These are phyloP conservation scores for Xylaria arbuscula DNA, from an alignment of 2,329 filamentous ascomycete species.

Conservation along the genomic window DNA sequence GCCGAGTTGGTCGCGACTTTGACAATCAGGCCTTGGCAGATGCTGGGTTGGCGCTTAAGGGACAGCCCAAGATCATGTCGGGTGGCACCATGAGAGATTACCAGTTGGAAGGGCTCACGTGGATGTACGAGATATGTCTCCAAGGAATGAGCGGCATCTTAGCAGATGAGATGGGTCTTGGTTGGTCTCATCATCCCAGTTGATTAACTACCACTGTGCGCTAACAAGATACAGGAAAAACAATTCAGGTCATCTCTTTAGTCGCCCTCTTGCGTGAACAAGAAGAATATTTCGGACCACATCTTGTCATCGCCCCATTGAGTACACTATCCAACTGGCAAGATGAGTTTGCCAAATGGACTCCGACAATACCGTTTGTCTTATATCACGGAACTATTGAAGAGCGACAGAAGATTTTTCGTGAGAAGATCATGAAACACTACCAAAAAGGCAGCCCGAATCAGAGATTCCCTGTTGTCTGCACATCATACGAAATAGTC, in stretches of 20 bases:
- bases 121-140: constrained; percentile 84
- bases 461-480: constrained; percentile 85
- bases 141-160: constrained; percentile 93
- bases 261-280: constrained; percentile 89
- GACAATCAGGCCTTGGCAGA: constrained; percentile 70
- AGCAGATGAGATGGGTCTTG: constrained; percentile 92
- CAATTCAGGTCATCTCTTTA: constrained; percentile 88
- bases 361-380: constrained; percentile 85
- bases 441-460: constrained; percentile 70
- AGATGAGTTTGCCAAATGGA: constrained; percentile 91
- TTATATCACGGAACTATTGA: constrained; percentile 89
- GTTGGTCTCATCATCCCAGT: constrained; percentile 52
- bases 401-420: constrained; percentile 80
- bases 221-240: constrained; percentile 72
- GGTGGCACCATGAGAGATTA: constrained; percentile 94
- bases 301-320: constrained; percentile 88
- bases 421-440: constrained; percentile 75
- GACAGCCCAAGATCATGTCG: constrained; percentile 85
- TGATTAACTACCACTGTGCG: background rate
- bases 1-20: constrained; percentile 69
- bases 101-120: constrained; percentile 92
- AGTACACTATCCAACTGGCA: constrained; percentile 97
- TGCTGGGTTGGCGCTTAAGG: constrained; percentile 79
- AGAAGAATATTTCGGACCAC: constrained; percentile 84
- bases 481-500: constrained; percentile 96